phyloP scores from a whole-genome alignment of 495 filamentous ascomycete genomes.

The Polyplosphaeria fusca region DNA sequence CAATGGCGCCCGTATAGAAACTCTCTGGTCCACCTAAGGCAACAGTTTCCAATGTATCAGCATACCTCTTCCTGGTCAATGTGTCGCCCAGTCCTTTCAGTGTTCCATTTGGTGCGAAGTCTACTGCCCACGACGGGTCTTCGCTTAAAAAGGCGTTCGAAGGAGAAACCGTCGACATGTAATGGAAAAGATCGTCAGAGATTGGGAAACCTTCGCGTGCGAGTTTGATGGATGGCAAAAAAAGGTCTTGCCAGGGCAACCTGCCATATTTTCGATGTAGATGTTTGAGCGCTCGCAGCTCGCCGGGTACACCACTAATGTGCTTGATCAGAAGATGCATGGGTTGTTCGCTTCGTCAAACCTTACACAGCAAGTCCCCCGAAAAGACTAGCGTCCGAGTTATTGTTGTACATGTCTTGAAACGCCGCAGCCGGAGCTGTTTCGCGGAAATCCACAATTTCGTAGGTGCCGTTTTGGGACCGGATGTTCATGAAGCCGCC shows the following conservation, averaged over 20 bases:
- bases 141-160: constrained; percentile 59
- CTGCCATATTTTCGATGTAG: background rate
- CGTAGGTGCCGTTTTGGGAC: no score
- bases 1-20: constrained; percentile 70
- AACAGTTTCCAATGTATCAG: constrained; percentile 69
- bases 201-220: background rate
- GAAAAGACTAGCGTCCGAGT: no score
- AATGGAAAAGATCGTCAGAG: background rate
- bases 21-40: constrained; percentile 62
- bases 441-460: no score
- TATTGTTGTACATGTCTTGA: no score
- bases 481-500: no score
- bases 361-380: no score
- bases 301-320: background rate
- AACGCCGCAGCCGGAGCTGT: no score
- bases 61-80: constrained; percentile 72
- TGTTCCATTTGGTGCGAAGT: constrained; percentile 79
- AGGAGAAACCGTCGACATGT: constrained; percentile 25
- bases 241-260: background rate
- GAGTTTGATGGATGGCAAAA: background rate
- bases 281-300: background rate
- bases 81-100: constrained; percentile 65
- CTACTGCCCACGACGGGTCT: constrained; percentile 73
- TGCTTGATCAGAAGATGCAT: no score
- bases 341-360: no score